Evolutionary conservation across 73 alveolate species (phyloP).

Genomic region (Effrenium voratum): DNA sequence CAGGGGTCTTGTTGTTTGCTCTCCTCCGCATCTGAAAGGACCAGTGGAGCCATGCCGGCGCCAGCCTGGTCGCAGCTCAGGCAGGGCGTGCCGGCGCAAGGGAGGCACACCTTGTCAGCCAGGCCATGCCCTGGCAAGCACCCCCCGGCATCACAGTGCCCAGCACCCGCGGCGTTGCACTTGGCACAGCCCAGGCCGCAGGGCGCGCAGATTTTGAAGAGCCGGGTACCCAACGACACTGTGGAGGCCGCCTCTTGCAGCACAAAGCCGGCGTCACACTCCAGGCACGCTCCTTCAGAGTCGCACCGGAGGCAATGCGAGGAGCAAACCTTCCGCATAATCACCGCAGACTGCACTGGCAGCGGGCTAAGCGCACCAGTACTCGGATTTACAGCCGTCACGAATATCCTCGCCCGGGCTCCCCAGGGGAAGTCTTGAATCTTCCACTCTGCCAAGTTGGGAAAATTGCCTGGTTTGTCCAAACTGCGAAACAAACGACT

Average conservation of each 20-base stretch:
- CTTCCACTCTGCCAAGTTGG: slow-evolving; percentile 50
- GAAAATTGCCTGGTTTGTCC: slow-evolving; percentile 10
- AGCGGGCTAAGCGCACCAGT: slow-evolving; percentile 82
- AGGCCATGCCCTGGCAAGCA: slow-evolving; percentile 54
- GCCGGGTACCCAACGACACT: no score
- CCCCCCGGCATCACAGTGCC: slow-evolving; percentile 60
- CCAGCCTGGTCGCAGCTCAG: no score
- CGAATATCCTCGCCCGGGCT: slow-evolving; percentile 75
- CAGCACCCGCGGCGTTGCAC: slow-evolving; percentile 65
- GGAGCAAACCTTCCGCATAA: slow-evolving; percentile 81
- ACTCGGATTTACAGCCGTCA: slow-evolving; percentile 59
- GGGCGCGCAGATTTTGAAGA: slow-evolving; percentile 33
- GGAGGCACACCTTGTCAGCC: not conserved
- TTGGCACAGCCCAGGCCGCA: slow-evolving; percentile 64
- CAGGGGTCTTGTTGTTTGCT: no score
- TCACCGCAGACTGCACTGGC: slow-evolving; percentile 86
- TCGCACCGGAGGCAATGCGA: slow-evolving; percentile 85
- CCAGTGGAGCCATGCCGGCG: no score
- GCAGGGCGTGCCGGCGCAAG: slow-evolving; percentile 21
- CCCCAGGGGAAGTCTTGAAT: slow-evolving; percentile 70
- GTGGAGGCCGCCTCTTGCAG: not conserved
- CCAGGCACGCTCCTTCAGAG: slow-evolving; percentile 86
- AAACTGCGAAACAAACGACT: no score
- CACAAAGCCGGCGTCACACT: slow-evolving; percentile 43
- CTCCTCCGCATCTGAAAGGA: no score